These are phyloP conservation scores for Microdochium trichocladiopsis DNA, from an alignment of 2,329 filamentous ascomycete genomes.

Conservation along the genomic window DNA sequence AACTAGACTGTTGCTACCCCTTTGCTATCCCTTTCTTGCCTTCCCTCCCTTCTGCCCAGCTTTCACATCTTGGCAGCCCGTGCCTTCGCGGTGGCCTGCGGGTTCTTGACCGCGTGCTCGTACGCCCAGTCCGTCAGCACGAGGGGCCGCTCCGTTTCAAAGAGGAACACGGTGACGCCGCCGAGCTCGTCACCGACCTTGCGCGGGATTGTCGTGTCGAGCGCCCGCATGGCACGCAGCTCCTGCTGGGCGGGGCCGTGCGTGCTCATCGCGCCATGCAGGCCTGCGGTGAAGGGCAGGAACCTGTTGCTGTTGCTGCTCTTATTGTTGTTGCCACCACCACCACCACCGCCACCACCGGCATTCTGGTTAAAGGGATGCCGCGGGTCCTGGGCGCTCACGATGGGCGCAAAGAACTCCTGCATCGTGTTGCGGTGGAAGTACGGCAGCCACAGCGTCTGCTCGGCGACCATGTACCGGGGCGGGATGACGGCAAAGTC, in stretches of 20 bases:
- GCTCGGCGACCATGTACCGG: constrained; percentile 61
- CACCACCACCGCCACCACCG: constrained; percentile 7
- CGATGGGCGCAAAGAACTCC: constrained; percentile 57
- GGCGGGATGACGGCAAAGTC: constrained; percentile 71
- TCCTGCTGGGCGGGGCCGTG: constrained; percentile 50
- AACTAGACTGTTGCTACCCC: too few relatives aligned
- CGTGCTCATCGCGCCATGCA: constrained; percentile 68
- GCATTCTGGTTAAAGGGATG: constrained; percentile 38
- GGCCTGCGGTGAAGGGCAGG: constrained; percentile 49
- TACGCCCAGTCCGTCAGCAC: constrained; percentile 6
- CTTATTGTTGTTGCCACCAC: background rate
- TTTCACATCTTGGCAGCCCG: background rate
- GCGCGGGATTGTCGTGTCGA: constrained; percentile 2
- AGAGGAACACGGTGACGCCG: constrained; percentile 1
- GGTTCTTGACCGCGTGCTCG: constrained; percentile 2
- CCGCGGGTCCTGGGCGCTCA: constrained; percentile 51
- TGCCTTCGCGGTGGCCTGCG: background rate
- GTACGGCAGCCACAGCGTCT: constrained; percentile 67
- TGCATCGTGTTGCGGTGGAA: constrained; percentile 65
- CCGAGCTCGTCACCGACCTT: constrained; percentile 3
- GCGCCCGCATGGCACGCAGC: constrained; percentile 12
- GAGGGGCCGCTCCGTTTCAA: constrained; percentile 6
- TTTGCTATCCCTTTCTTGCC: too few relatives aligned
- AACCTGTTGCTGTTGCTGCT: constrained; percentile 34
- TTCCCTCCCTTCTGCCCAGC: too few relatives aligned